Conservation (phyloP, 345 rosid species). For the Lepidium aucheri region DNA sequence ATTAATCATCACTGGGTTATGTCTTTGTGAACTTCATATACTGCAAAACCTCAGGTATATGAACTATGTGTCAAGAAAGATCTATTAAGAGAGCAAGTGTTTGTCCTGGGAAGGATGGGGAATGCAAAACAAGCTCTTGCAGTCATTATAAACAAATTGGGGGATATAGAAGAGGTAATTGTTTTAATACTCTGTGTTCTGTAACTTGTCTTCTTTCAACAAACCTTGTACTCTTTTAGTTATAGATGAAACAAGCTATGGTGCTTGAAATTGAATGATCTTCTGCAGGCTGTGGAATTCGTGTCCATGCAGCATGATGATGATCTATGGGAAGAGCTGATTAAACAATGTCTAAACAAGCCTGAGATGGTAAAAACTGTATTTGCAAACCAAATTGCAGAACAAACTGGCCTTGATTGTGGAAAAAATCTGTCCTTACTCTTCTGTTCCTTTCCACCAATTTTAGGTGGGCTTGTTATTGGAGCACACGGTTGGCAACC, state of each 20-base stretch:
- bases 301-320: constrained; percentile 96
- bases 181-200: background rate
- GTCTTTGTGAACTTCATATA: constrained; percentile 14
- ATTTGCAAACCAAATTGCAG: background rate
- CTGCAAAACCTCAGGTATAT: constrained; percentile 61
- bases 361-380: constrained; percentile 77
- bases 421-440: constrained; percentile 1
- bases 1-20: background rate
- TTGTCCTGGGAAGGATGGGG: constrained; percentile 98
- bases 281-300: constrained; percentile 93
- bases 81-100: constrained; percentile 90
- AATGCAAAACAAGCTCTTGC: constrained; percentile 85
- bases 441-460: constrained; percentile 13
- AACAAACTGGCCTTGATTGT: background rate
- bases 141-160: constrained; percentile 80
- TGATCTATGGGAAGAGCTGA: constrained; percentile 98
- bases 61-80: constrained; percentile 72
- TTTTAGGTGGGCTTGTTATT: constrained; percentile 86
- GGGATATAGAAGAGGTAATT: constrained; percentile 93
- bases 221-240: background rate
- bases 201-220: background rate
- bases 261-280: constrained; percentile 7
- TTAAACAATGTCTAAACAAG: constrained; percentile 86
- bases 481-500: constrained; percentile 99
- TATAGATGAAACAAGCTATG: background rate